Evolutionary conservation across 2,329 filamentous ascomycete genomes (phyloP), one percentile per base, ranked within the genome.

Genomic region (Stemphylium lycopersici): DNA sequence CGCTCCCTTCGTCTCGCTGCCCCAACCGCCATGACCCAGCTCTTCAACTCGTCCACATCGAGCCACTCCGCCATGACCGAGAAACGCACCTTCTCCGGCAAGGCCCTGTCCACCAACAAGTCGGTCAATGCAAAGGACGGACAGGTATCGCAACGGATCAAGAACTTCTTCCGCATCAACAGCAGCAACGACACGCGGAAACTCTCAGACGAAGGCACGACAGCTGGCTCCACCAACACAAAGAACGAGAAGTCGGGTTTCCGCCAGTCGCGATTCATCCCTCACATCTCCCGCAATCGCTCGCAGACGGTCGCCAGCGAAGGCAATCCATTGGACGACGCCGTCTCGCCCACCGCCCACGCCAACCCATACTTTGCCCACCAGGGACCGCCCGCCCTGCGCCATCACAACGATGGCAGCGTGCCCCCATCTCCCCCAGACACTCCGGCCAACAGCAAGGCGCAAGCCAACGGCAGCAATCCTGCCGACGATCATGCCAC

Each of bases 281-380:
- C 89, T 58, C 88, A 90, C 66, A 91, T 96, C 71, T 89, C 89
- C 71, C 89, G 93, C 66, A 91, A 93, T 73, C 87, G 93, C 68
- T 96, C 92, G 32, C 88, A 90, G 56, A 98, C 93, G 22, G 90
- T 96, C 52, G 91, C 91, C 64, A 96, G 92, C 77, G 93, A 97
- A 78, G 93, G 93, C 66, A 92, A 97, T 72, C 86, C 89, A 54
- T 83, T 97, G 62, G 93, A 97, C 65, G 93, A 97, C 76, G 82
- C 86, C 58, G 83, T 96, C 69, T 96, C 93, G 71, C 95, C 95
- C 22, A 98, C 92, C 4, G 93, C 93, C 46, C 87, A 93, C 71
- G 93, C 92, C 61, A 99, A 99, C 75, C 95, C 95, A 15, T 99
- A 99, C 78, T 99, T 98, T 76, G 90, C 88, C 63, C 95, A 98